Evolutionary conservation across 192 early-diverging fungal genomes (phyloP).

Genomic region (Lobosporangium transversale): DNA sequence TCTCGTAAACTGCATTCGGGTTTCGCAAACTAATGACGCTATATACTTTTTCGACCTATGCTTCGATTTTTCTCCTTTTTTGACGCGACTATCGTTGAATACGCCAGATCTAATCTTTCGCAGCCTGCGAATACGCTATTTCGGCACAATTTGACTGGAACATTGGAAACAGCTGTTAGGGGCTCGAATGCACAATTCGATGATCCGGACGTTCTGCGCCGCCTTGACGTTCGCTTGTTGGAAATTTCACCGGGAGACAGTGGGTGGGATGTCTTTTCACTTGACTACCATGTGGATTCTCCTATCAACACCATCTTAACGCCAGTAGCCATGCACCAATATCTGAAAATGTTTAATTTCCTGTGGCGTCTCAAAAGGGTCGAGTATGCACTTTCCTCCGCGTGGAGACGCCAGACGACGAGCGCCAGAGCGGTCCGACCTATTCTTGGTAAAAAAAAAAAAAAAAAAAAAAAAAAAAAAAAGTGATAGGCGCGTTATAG

Average conservation of each 20-base stretch:
- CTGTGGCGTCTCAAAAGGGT: constrained; percentile 91
- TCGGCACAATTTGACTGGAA: constrained; percentile 90
- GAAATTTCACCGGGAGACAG: constrained; percentile 75
- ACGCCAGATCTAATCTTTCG: constrained; percentile 57
- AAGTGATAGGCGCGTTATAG: no score
- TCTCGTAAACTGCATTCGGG: no score
- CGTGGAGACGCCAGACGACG: constrained; percentile 85
- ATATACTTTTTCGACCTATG: no score
- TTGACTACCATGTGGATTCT: constrained; percentile 84
- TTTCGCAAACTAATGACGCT: no score
- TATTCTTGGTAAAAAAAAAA: constrained; percentile 48
- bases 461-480: no score
- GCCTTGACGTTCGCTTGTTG: constrained; percentile 82
- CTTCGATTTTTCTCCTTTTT: neutral
- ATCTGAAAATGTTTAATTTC: constrained; percentile 87
- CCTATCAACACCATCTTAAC: constrained; percentile 90
- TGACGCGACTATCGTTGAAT: neutral
- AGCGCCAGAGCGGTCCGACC: constrained; percentile 62
- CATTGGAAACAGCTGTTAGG: constrained; percentile 83
- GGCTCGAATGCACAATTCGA: constrained; percentile 92
- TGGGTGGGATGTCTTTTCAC: constrained; percentile 95
- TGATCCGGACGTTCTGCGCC: constrained; percentile 73
- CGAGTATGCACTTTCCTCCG: constrained; percentile 75
- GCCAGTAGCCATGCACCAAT: constrained; percentile 77
- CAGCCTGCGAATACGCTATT: constrained; percentile 80